phyloP scores from a whole-genome alignment of 2,329 filamentous ascomycete genomes.

The Venturia asperata region DNA sequence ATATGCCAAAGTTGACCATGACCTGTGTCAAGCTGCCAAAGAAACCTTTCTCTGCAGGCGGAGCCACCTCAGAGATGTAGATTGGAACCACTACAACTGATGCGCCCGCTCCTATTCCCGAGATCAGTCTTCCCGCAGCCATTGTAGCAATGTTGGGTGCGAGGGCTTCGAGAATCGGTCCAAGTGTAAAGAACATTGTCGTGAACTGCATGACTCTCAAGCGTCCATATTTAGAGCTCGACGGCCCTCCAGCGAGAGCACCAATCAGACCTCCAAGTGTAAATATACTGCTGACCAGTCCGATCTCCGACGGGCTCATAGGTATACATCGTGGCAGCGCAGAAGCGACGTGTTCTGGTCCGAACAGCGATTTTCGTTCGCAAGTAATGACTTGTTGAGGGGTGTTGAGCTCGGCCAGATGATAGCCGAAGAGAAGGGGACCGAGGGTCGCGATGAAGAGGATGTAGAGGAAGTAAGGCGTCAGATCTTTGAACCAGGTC shows the following conservation, averaged over 20 bases:
- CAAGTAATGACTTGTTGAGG: constrained; percentile 92
- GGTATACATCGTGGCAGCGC: constrained; percentile 71
- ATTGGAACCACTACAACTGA: constrained; percentile 89
- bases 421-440: constrained; percentile 89
- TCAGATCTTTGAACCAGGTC: constrained; percentile 46
- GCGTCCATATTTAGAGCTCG: constrained; percentile 72
- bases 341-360: constrained; percentile 26
- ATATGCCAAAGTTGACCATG: constrained; percentile 85
- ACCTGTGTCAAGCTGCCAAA: constrained; percentile 84
- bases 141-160: constrained; percentile 61
- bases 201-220: constrained; percentile 70
- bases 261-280: constrained; percentile 82
- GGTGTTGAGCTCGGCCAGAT: constrained; percentile 85
- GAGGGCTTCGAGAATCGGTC: constrained; percentile 68
- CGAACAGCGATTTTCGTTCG: constrained; percentile 47
- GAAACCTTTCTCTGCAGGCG: constrained; percentile 60
- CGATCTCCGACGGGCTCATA: constrained; percentile 77
- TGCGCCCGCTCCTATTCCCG: constrained; percentile 78
- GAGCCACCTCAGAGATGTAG: constrained; percentile 88
- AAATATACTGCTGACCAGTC: constrained; percentile 82
- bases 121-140: constrained; percentile 66
- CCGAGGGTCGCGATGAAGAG: constrained; percentile 73
- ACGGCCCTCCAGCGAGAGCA: constrained; percentile 69
- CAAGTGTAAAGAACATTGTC: constrained; percentile 66
- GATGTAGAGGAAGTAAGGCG: constrained; percentile 69